phyloP scores from a whole-genome alignment of 2,329 filamentous ascomycete species.

The Cladophialophora psammophila region DNA sequence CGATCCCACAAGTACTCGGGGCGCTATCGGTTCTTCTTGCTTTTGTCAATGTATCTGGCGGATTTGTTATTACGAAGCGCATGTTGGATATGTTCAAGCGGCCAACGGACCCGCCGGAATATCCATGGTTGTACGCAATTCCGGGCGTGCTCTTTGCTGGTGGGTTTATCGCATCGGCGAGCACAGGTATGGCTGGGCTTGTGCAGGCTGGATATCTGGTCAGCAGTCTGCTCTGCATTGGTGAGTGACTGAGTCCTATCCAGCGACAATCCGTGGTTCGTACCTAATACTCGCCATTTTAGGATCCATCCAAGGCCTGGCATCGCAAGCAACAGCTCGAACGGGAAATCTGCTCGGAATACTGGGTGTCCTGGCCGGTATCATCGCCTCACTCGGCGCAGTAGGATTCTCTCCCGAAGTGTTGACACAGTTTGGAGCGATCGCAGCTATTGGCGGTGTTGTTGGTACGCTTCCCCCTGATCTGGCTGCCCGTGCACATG shows the following conservation, averaged over 20 bases:
- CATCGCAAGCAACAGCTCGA: slow-evolving; percentile 81
- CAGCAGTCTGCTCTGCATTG: slow-evolving; percentile 82
- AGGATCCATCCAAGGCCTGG: slow-evolving; percentile 76
- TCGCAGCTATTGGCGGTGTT: slow-evolving; percentile 75
- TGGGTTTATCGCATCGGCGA: slow-evolving; percentile 79
- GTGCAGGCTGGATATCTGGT: slow-evolving; percentile 88
- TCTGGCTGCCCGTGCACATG: neutral
- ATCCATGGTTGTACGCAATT: slow-evolving; percentile 84
- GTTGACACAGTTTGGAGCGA: slow-evolving; percentile 77
- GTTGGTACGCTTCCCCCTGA: slow-evolving; percentile 60
- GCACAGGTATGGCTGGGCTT: slow-evolving; percentile 81
- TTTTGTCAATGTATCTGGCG: slow-evolving; percentile 87
- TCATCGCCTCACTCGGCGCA: slow-evolving; percentile 80
- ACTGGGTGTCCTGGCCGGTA: slow-evolving; percentile 81
- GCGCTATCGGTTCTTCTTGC: slow-evolving; percentile 81
- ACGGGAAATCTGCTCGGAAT: slow-evolving; percentile 88
- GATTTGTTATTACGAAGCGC: slow-evolving; percentile 89
- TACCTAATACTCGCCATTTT: neutral
- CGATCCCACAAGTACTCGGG: slow-evolving; percentile 79
- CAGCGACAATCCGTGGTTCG: neutral
- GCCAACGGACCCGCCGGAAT: slow-evolving; percentile 85
- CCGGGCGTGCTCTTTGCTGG: slow-evolving; percentile 80
- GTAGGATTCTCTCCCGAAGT: slow-evolving; percentile 82
- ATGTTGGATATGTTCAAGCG: slow-evolving; percentile 94
- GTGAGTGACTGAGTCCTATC: slow-evolving; percentile 19